Base-by-base conservation (phyloP, 257 asterid species). In the Scutellaria minor region DNA sequence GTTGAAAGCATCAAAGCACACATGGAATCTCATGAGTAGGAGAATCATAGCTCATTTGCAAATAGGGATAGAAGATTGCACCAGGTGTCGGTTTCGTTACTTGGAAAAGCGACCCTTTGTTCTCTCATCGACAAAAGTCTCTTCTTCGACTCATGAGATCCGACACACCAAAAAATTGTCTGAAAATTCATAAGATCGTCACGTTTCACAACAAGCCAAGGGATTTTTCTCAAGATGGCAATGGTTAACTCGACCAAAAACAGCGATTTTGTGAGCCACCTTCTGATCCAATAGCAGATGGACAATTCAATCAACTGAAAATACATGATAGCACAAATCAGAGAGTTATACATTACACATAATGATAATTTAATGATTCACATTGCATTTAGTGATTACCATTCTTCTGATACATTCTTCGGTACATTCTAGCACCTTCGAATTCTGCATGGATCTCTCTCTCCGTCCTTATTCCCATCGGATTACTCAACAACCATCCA, bases 381-480 rank as follows among this genome's bases (percentile, higher is more conserved):
- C 61, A 56, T 45, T 12, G 6, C 9, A 9, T 50, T 15, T 5
- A 55, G 20, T 64, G 62, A 56, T 27, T 75, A 82, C 78, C 75
- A 3, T 61, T 50, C 77, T 81, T 92, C 70, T 85, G 81, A 66
- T 92, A 92, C 81, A 90, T 52, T 77, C 96, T 88, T 83, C 98
- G 77, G 78, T 86, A 92, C 22, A 92, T 88, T 82, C 71, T 80
- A 79, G 94, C 84, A 57, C 96, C 96, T 87, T 88, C 96, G 57
- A 73, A 82, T 77, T 92, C 98, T 0, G 96, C 98, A 83, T 92
- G 94, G 58, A 92, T 82, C 83, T 92, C 96, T 75, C 98, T 85
- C 74, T 92, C 98, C 0, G 98, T 90, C 71, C 92, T 84, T 77
- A 90, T 89, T 51, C 94, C 96, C 94, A 94, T 78, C 35, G 98